These are phyloP conservation scores for Sphaerostilbella broomeana DNA, from an alignment of 2,329 filamentous ascomycete genomes.

Conservation along the genomic window DNA sequence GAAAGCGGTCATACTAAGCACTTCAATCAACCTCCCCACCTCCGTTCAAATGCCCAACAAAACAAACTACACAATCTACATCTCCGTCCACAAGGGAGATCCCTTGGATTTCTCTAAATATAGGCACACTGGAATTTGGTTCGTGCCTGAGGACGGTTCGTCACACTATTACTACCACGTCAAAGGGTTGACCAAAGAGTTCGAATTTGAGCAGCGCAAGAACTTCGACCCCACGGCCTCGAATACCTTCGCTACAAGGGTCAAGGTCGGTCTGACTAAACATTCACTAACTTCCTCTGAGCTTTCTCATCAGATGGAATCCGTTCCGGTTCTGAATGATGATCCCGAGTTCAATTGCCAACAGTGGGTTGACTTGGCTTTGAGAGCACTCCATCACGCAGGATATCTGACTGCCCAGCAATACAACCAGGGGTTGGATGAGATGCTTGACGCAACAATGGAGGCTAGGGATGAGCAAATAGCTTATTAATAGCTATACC, in stretches of 20 bases:
- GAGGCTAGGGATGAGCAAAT: conserved; percentile 9
- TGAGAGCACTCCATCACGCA: conserved; percentile 1
- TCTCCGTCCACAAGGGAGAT: conserved; percentile 5
- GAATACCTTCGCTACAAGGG: not conserved
- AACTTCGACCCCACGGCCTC: conserved; percentile 4
- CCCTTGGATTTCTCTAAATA: conserved; percentile 7
- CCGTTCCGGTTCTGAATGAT: not conserved
- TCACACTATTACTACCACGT: conserved; percentile 5
- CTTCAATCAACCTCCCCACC: no score
- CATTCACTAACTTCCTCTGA: conserved; percentile 1
- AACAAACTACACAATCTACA: conserved; percentile 8
- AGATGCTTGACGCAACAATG: conserved; percentile 12
- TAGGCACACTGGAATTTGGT: conserved; percentile 13
- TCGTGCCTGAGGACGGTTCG: not conserved
- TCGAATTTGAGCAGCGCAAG: not conserved
- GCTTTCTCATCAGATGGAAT: conserved; percentile 2
- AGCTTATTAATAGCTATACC: conserved; percentile 15
- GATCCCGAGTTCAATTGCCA: conserved; percentile 15
- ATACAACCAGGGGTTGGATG: conserved; percentile 8
- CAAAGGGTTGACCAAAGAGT: conserved; percentile 3
- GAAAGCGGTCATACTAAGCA: no score
- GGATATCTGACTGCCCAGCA: conserved; percentile 7
- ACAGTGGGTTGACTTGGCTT: conserved; percentile 7
- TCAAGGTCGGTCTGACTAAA: conserved; percentile 4
- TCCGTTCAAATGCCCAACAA: conserved; percentile 11